phyloP scores from a whole-genome alignment of 73 alveolate species.

The Blepharisma japonicum region DNA sequence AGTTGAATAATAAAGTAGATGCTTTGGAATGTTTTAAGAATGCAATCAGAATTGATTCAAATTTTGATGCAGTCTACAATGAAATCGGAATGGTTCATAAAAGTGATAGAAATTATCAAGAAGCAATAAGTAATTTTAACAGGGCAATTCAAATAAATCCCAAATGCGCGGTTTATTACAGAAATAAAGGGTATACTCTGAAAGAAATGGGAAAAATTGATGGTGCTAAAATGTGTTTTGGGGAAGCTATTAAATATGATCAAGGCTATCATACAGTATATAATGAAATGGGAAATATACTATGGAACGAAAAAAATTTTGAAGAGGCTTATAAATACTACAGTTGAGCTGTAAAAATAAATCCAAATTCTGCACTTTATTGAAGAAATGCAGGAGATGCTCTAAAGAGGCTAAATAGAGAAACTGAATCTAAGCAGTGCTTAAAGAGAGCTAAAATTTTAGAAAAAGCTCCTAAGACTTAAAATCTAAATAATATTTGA shows the following conservation, averaged over 20 bases:
- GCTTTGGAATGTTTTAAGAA: not conserved
- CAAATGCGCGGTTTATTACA: not conserved
- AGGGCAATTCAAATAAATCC: not conserved
- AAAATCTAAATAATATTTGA: too few relatives aligned
- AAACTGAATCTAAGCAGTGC: too few relatives aligned
- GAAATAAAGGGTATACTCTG: not conserved
- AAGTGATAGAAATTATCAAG: not conserved
- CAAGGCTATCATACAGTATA: not conserved
- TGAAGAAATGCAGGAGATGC: conserved; percentile 41
- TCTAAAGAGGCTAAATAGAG: conserved; percentile 23
- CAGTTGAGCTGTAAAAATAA: conserved; percentile 41
- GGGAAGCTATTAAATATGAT: not conserved
- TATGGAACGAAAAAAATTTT: conserved; percentile 32
- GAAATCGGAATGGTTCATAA: not conserved
- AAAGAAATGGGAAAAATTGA: not conserved
- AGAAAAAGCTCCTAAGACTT: too few relatives aligned
- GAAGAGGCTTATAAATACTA: conserved; percentile 47
- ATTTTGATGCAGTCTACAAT: not conserved
- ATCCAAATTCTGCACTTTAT: conserved; percentile 34
- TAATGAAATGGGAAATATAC: conserved; percentile 37
- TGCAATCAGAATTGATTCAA: not conserved
- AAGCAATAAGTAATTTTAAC: not conserved
- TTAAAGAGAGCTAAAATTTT: too few relatives aligned
- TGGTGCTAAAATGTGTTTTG: not conserved
- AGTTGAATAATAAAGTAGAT: not conserved